Evolutionary conservation across 2,329 filamentous ascomycete genomes (phyloP).

Genomic region (Diaporthe helianthi): DNA sequence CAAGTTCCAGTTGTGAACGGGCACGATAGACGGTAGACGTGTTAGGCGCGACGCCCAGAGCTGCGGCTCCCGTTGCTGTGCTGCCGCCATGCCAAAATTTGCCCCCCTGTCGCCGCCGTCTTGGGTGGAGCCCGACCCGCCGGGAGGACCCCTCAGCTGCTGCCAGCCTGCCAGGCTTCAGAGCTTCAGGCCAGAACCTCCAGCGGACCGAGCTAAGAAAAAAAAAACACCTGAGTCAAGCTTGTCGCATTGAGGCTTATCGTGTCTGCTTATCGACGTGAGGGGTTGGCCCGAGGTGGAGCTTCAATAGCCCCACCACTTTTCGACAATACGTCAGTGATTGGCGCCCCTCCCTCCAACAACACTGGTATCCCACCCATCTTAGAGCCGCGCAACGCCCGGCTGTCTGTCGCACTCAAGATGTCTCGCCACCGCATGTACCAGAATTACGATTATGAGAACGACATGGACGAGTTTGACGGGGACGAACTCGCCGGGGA

Average conservation of each 20-base stretch:
- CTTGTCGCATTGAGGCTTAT: neutral
- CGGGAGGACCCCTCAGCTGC: slow-evolving; percentile 13
- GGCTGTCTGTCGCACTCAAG: slow-evolving; percentile 19
- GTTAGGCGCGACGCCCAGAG: slow-evolving; percentile 26
- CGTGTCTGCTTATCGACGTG: neutral
- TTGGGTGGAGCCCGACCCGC: slow-evolving; percentile 23
- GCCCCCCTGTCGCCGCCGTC: slow-evolving; percentile 19
- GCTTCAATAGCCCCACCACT: neutral
- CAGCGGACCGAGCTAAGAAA: neutral
- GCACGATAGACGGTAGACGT: slow-evolving; percentile 15
- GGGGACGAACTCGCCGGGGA: slow-evolving; percentile 44
- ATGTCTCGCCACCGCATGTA: slow-evolving; percentile 58
- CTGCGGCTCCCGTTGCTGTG: slow-evolving; percentile 8
- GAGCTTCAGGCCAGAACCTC: slow-evolving; percentile 12
- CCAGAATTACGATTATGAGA: slow-evolving; percentile 57
- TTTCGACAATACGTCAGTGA: slow-evolving; percentile 16
- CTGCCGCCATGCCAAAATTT: slow-evolving; percentile 22
- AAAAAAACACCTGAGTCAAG: neutral
- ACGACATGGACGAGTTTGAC: slow-evolving; percentile 60
- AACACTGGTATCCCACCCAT: neutral
- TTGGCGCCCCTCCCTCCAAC: neutral
- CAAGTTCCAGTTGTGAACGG: slow-evolving; percentile 6
- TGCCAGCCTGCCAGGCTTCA: slow-evolving; percentile 16
- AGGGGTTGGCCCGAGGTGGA: neutral
- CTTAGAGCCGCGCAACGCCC: neutral